A percentile compares a stretch with the other conserved stretches of the same genome.
phyloP scores from a whole-genome alignment of 345 rosid genomes.

The Microthlaspi erraticum region DNA sequence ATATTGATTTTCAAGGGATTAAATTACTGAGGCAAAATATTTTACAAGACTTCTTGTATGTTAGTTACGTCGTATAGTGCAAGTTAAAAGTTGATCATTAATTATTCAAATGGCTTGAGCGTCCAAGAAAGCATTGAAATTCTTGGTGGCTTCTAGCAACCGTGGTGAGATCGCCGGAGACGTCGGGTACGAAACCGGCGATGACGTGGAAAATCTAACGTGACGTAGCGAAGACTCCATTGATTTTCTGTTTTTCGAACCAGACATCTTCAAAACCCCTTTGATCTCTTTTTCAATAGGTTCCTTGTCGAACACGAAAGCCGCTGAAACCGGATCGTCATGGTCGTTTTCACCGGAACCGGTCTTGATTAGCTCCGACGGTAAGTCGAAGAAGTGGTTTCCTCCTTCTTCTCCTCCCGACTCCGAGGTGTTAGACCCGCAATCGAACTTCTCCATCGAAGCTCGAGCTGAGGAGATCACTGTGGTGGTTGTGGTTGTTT shows the following conservation, averaged over 20 bases:
- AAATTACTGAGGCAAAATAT: background rate
- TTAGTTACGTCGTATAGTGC: conserved; percentile 4
- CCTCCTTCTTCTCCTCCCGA: conserved; percentile 32
- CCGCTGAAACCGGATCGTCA: conserved; percentile 66
- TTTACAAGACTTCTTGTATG: conserved; percentile 15
- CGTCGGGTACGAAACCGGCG: conserved; percentile 57
- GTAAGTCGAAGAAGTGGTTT: conserved; percentile 67
- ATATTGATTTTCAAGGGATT: background rate
- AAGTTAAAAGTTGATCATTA: conserved; percentile 1
- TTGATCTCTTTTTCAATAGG: conserved; percentile 55
- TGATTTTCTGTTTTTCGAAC: conserved; percentile 57
- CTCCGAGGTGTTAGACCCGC: conserved; percentile 70
- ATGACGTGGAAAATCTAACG: conserved; percentile 72
- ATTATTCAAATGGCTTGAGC: conserved; percentile 63
- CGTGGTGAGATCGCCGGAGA: conserved; percentile 73
- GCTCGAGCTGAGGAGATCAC: conserved; percentile 75
- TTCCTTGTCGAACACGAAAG: conserved; percentile 69
- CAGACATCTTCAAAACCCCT: conserved; percentile 58
- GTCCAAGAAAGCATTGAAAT: conserved; percentile 64
- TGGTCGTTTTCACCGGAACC: conserved; percentile 53
- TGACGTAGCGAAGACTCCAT: conserved; percentile 62
- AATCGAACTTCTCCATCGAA: conserved; percentile 86
- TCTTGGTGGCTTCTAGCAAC: conserved; percentile 55
- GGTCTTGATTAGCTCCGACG: conserved; percentile 62
- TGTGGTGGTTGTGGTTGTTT: conserved; percentile 41